Conservation (phyloP, 805 yeast species). For the Yamadazyma laniorum region DNA sequence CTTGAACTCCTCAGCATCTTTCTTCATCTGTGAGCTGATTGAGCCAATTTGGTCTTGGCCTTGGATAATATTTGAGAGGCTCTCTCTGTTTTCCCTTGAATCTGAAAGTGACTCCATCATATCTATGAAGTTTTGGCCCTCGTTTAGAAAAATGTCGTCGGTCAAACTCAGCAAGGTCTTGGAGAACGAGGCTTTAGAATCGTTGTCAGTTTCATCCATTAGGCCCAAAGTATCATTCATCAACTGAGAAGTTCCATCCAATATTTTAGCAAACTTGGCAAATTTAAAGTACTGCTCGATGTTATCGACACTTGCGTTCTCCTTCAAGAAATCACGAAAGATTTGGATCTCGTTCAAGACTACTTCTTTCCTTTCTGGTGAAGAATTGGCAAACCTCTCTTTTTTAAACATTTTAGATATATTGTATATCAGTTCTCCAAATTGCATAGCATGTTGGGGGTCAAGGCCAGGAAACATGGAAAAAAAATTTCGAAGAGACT, state of each 20-base stretch:
- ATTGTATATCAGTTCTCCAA: conserved; percentile 1
- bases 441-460: conserved; percentile 7
- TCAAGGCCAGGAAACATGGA: background rate
- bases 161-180: conserved; percentile 45
- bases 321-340: conserved; percentile 1
- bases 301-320: conserved; percentile 1
- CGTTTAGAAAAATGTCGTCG: conserved; percentile 73
- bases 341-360: conserved; percentile 7
- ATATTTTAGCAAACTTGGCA: conserved; percentile 1
- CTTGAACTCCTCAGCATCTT: conserved; percentile 10
- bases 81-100: conserved; percentile 37
- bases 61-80: conserved; percentile 7
- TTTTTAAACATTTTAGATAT: conserved; percentile 4
- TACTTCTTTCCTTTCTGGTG: conserved; percentile 2
- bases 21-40: conserved; percentile 4
- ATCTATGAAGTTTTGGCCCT: conserved; percentile 74
- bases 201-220: background rate
- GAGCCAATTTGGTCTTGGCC: background rate
- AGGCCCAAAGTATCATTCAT: conserved; percentile 5
- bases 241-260: conserved; percentile 1
- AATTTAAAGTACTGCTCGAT: conserved; percentile 2
- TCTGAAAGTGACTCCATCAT: conserved; percentile 76
- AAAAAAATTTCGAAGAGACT: background rate
- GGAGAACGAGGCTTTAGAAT: conserved; percentile 3
- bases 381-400: conserved; percentile 2